Percentiles rank a stretch among this genome's conserved stretches.
Evolutionary conservation across 2,329 filamentous ascomycete species (phyloP).

Genomic region (Stachybotrys chlorohalonatus): DNA sequence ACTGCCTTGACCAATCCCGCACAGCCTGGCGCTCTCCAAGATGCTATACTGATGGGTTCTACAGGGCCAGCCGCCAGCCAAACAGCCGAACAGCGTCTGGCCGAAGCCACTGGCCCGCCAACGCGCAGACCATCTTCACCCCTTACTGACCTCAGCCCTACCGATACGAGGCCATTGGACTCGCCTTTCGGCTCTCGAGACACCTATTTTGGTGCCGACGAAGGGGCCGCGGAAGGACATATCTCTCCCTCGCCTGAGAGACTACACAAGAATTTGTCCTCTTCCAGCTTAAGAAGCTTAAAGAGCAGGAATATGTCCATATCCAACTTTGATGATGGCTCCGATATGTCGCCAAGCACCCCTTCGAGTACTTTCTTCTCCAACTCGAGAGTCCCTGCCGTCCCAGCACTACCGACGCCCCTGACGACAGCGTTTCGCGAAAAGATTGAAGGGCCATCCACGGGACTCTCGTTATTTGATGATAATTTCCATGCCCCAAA

Average conservation of each 20-base stretch:
- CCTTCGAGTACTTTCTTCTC: constrained; percentile 62
- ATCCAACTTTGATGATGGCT: constrained; percentile 49
- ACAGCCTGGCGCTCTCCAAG: not conserved
- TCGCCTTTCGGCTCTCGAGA: constrained; percentile 24
- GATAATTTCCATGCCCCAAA: constrained; percentile 65
- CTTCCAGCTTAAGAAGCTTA: constrained; percentile 60
- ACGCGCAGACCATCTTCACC: constrained; percentile 13
- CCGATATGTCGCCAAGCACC: constrained; percentile 63
- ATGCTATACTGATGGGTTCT: constrained; percentile 1
- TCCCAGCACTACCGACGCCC: constrained; percentile 61
- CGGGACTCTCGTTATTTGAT: constrained; percentile 73
- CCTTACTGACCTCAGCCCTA: constrained; percentile 16
- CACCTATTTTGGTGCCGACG: constrained; percentile 16
- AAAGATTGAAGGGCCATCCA: constrained; percentile 44
- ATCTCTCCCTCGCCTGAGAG: constrained; percentile 43
- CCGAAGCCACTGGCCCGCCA: not conserved
- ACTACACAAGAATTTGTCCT: constrained; percentile 59
- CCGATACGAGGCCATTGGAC: constrained; percentile 13
- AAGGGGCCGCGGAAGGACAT: constrained; percentile 29
- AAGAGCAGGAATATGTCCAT: constrained; percentile 67
- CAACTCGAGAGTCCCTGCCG: constrained; percentile 34
- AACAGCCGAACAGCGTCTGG: not conserved
- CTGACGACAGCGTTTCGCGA: constrained; percentile 54
- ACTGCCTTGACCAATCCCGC: constrained; percentile 34
- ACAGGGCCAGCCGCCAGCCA: not conserved